phyloP scores from a whole-genome alignment of 2,329 filamentous ascomycete species.

The Trichoderma atrobrunneum region DNA sequence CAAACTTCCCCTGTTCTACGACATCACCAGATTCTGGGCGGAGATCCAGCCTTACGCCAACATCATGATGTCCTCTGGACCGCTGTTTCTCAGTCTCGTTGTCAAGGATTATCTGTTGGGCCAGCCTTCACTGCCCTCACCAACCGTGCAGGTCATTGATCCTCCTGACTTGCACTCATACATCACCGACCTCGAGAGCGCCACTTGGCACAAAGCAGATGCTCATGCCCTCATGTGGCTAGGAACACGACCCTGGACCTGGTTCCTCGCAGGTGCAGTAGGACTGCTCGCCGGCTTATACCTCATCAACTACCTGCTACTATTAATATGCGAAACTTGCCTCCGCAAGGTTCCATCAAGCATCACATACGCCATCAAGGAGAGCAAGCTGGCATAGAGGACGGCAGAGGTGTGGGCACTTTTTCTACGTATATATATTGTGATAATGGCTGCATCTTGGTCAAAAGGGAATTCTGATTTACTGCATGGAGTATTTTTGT shows the following conservation, averaged over 20 bases:
- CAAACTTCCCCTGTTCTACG: constrained; percentile 6
- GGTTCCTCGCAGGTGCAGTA: not conserved
- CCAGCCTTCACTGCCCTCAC: constrained; percentile 2
- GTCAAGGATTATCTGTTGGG: constrained; percentile 6
- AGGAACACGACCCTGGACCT: constrained; percentile 5
- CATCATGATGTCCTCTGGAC: constrained; percentile 16
- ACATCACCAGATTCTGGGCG: constrained; percentile 10
- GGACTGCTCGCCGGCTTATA: not conserved
- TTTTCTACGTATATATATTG: not conserved
- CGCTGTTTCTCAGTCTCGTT: constrained; percentile 5
- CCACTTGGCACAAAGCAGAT: constrained; percentile 8
- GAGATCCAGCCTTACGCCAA: constrained; percentile 10
- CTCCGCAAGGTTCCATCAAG: constrained; percentile 9
- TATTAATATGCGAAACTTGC: not conserved
- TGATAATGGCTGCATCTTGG: not conserved
- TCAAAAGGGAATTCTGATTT: not conserved
- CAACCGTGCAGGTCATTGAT: not conserved
- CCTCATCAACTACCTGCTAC: constrained; percentile 1
- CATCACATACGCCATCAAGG: constrained; percentile 3
- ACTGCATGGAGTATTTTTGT: not conserved
- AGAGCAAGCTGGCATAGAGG: not conserved
- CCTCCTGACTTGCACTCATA: not conserved
- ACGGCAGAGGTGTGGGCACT: not conserved
- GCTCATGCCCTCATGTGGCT: constrained; percentile 13
- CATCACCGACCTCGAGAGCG: constrained; percentile 14